Evolutionary conservation across 2,329 filamentous ascomycete genomes (phyloP).

Genomic region (Harringtonia lauricola): DNA sequence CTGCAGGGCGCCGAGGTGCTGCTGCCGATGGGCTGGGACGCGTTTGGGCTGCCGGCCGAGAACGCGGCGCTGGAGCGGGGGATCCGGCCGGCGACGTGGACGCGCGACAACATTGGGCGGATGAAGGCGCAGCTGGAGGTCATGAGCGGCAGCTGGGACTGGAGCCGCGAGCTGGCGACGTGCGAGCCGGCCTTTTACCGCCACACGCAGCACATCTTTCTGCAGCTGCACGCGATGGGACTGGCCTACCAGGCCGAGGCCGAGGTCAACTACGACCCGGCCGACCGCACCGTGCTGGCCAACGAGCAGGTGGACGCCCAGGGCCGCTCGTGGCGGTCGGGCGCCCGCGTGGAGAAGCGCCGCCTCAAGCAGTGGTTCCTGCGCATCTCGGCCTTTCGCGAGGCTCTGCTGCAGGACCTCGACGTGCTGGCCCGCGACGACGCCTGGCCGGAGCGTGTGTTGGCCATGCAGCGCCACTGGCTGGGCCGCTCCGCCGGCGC

Average conservation of each 20-base stretch:
- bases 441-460: constrained; percentile 72
- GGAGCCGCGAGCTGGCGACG: constrained; percentile 73
- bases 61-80: constrained; percentile 82
- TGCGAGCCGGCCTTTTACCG: constrained; percentile 81
- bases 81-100: constrained; percentile 70
- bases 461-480: constrained; percentile 82
- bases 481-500: constrained; percentile 69
- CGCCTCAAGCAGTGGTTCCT: constrained; percentile 85
- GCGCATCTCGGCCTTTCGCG: constrained; percentile 68
- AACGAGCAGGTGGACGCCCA: constrained; percentile 90
- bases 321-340: constrained; percentile 78
- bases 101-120: constrained; percentile 62
- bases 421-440: constrained; percentile 50
- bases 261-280: constrained; percentile 80
- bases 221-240: constrained; percentile 61
- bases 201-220: constrained; percentile 78
- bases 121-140: constrained; percentile 74
- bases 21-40: constrained; percentile 92
- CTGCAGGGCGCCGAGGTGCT: constrained; percentile 67
- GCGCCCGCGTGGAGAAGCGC: constrained; percentile 70
- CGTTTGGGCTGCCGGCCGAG: constrained; percentile 81
- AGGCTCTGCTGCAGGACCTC: constrained; percentile 60
- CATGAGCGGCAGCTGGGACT: constrained; percentile 79
- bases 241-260: constrained; percentile 77
- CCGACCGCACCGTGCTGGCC: constrained; percentile 80